These are phyloP conservation scores for Acacia pycnantha DNA, from an alignment of 331 rosid species.

Conservation along the genomic window DNA sequence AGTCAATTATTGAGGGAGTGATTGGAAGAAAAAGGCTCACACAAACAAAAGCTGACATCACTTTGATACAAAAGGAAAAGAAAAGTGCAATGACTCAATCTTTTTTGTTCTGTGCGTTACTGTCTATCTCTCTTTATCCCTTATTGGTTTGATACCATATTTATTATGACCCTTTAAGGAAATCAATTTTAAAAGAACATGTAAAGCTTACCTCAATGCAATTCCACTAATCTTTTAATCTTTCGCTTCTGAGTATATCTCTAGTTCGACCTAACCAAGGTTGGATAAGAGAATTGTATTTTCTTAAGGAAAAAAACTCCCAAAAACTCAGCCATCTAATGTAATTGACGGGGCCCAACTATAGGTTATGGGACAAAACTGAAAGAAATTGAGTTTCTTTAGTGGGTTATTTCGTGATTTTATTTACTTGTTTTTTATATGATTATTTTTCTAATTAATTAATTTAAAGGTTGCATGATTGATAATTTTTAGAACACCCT, in stretches of 20 bases:
- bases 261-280: not conserved
- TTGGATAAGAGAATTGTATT: not conserved
- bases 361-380: not conserved
- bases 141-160: not conserved
- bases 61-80: not conserved
- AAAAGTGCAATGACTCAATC: slow-evolving; percentile 9
- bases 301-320: too few species aligned
- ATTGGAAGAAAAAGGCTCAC: slow-evolving; percentile 16
- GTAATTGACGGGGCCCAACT: not conserved
- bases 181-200: not conserved
- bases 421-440: too few species aligned
- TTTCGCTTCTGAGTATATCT: not conserved
- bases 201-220: not conserved
- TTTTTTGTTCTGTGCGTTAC: slow-evolving; percentile 15
- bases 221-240: not conserved
- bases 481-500: too few species aligned
- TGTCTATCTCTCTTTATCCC: not conserved
- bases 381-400: too few species aligned
- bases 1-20: not conserved
- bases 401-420: too few species aligned
- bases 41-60: slow-evolving; percentile 14
- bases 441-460: too few species aligned
- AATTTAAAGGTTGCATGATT: too few species aligned
- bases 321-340: too few species aligned
- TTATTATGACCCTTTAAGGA: not conserved